These are phyloP conservation scores for Blastocystis hominis DNA, from an alignment of 352 stramenopile genomes.

Conservation along the genomic window DNA sequence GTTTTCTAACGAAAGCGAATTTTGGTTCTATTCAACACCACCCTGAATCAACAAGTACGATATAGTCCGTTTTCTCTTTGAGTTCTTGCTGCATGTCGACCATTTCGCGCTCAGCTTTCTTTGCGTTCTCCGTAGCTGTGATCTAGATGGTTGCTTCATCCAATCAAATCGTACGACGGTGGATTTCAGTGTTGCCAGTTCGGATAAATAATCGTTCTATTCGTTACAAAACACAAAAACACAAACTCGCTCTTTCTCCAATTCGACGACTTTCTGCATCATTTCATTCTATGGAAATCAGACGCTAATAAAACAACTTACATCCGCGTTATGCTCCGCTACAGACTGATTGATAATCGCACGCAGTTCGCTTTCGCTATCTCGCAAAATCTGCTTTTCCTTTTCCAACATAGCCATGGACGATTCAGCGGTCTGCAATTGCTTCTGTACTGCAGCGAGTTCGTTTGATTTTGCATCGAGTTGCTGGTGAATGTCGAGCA, in stretches of 20 bases:
- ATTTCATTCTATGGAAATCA: not conserved
- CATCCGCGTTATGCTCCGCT: not conserved
- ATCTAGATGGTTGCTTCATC: not conserved
- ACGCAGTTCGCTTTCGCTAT: slow-evolving; percentile 1
- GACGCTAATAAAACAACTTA: not conserved
- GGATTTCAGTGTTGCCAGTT: not conserved
- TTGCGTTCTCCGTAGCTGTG: not conserved
- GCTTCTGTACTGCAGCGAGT: not conserved
- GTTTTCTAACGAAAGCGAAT: not conserved
- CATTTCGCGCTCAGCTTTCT: not conserved
- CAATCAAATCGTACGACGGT: not conserved
- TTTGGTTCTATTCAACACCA: not conserved
- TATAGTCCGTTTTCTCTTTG: not conserved
- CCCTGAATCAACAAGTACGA: not conserved
- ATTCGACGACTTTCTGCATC: not conserved
- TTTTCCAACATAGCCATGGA: not conserved
- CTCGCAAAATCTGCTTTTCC: not conserved
- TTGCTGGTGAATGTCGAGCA: not conserved
- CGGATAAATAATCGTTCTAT: slow-evolving; percentile 24
- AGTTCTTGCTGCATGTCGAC: not conserved
- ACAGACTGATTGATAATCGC: slow-evolving; percentile 11
- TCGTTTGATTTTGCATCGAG: not conserved
- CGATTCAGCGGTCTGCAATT: not conserved
- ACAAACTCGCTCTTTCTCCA: slow-evolving; percentile 10
- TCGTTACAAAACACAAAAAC: not conserved